Evolutionary conservation across 2,329 filamentous ascomycete genomes (phyloP).

Genomic region (Colletotrichum cereale): DNA sequence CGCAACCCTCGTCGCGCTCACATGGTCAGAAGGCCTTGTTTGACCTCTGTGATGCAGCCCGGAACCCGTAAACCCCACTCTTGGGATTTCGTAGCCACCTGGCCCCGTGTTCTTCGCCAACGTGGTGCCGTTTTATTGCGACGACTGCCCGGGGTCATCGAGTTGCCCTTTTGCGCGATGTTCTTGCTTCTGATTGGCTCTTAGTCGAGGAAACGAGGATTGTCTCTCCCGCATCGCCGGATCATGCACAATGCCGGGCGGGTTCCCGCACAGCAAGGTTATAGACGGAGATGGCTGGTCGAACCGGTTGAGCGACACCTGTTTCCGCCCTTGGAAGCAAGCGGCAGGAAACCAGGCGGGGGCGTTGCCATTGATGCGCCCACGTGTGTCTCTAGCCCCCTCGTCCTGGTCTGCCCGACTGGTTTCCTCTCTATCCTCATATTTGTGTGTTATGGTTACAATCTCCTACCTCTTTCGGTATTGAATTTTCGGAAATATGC

Average conservation of each 20-base stretch:
- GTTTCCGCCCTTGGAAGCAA: neutral
- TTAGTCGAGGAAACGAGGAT: neutral
- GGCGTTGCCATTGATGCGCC: neutral
- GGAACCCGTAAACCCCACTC: no score
- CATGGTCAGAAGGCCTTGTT: no score
- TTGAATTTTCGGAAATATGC: no score
- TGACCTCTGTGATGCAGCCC: neutral
- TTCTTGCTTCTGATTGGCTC: neutral
- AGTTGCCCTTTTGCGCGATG: slow-evolving; percentile 2
- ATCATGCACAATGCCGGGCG: neutral
- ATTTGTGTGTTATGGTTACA: no score
- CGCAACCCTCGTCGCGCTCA: neutral
- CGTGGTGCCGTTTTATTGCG: neutral
- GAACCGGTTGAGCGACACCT: neutral
- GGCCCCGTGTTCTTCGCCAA: no score
- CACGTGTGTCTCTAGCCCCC: neutral
- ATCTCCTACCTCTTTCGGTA: no score
- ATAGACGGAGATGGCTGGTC: neutral
- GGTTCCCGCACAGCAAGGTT: neutral
- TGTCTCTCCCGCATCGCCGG: neutral
- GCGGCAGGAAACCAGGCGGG: neutral
- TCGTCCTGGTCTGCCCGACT: neutral
- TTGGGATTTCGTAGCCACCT: no score
- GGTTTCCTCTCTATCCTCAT: neutral
- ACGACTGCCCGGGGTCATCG: neutral